Base-by-base conservation (phyloP, 2,329 filamentous ascomycete species). In the Verticillium longisporum region DNA sequence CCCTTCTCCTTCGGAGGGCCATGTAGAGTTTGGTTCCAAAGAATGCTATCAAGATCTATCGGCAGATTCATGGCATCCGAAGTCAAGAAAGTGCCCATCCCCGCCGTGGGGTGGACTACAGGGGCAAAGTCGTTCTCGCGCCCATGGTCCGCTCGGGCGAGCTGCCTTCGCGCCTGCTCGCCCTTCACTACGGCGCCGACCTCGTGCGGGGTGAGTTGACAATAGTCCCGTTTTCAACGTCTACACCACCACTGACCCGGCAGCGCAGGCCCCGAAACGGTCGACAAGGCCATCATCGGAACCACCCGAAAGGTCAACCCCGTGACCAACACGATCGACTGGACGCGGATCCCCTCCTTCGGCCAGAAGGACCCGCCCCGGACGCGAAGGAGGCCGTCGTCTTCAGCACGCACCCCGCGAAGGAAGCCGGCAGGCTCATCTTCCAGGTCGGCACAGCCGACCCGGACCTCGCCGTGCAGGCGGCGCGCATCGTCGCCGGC, bases 91-190 rank as follows among this genome's bases (percentile, higher is more conserved):
- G 90, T 97, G 41, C 88, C 92, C 58, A 96, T 97, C 94, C 94
- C 66, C 84, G 82, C 63, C 90, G 89, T 74, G 94, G 94, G 58
- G 92, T 97, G 70, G 92, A 97, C 79, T 98, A 97, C 77, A 86
- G 94, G 68, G 90, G 90, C 76, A 97, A 96, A 76, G 78, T 98
- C 66, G 95, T 98, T 55, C 88, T 99, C 65, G 95, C 95, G 64
- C 95, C 95, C 50, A 99, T 99, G 95, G 94, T 97, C 61, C 89
- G 95, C 67, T 96, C 92, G n/a, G 95, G 95, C 71, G 95, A 99
- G 79, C 80, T 97, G 63, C 94, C 95, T 3, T 95, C 91, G 45
- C 88, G 95, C 62, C 83, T 99, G 32, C 78, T 96, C 54, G 91
- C 95, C 36, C 85, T 99, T 64, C 90, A 96, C 71, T 98, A 99